Conservation (phyloP, 805 yeast species). For the Pichia sporocuriosa region DNA sequence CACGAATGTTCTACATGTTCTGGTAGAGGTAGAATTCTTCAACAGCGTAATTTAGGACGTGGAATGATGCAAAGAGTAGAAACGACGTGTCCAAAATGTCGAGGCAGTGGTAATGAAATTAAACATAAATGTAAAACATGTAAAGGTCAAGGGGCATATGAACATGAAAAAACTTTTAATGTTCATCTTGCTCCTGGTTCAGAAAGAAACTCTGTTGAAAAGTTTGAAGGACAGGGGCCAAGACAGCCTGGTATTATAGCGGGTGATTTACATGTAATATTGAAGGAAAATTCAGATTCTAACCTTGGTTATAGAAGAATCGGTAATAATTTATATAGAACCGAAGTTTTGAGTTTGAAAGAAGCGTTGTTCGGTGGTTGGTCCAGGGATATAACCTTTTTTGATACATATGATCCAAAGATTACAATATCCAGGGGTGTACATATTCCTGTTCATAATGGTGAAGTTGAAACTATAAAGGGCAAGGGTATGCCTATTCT, state of each 20-base stretch:
- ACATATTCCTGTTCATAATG: constrained; percentile 52
- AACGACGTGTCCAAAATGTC: constrained; percentile 70
- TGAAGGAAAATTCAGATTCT: constrained; percentile 46
- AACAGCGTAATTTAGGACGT: constrained; percentile 74
- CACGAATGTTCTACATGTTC: constrained; percentile 62
- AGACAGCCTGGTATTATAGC: constrained; percentile 74
- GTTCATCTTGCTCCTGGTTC: constrained; percentile 68
- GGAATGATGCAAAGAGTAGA: constrained; percentile 86
- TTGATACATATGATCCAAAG: constrained; percentile 51
- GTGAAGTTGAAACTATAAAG: constrained; percentile 62
- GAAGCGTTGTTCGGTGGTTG: constrained; percentile 82
- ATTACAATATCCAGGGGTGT: constrained; percentile 39
- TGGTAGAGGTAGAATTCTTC: constrained; percentile 66
- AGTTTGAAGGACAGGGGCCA: constrained; percentile 72
- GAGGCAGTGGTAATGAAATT: constrained; percentile 68
- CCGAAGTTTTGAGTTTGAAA: constrained; percentile 63
- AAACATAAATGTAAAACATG: constrained; percentile 62
- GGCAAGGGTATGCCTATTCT: constrained; percentile 83
- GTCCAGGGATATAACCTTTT: constrained; percentile 57
- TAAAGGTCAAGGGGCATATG: constrained; percentile 58
- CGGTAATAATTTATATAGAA: constrained; percentile 66
- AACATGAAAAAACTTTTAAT: constrained; percentile 49
- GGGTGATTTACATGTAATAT: constrained; percentile 67
- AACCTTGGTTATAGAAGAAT: constrained; percentile 85
- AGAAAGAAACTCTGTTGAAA: constrained; percentile 49